Conservation (phyloP, 257 asterid species). For the Linderniella brevidens region DNA sequence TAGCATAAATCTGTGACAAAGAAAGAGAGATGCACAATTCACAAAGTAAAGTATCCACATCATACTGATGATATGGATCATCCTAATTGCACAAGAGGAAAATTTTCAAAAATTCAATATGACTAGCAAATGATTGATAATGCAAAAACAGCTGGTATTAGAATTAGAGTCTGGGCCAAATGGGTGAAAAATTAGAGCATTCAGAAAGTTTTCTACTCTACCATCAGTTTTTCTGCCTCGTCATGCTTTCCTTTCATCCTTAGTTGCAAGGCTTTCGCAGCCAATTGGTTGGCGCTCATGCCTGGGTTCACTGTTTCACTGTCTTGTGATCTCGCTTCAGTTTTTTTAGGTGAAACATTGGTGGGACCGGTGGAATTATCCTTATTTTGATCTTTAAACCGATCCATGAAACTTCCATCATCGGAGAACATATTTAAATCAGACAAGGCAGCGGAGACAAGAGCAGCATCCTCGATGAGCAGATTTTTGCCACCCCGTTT, state of each 20-base stretch:
- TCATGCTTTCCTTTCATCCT: constrained; percentile 89
- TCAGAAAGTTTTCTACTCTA: constrained; percentile 30
- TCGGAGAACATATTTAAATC: constrained; percentile 50
- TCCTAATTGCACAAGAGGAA: too few relatives aligned
- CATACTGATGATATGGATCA: too few relatives aligned
- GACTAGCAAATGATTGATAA: too few relatives aligned
- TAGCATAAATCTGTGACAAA: background rate
- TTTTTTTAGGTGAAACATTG: constrained; percentile 13
- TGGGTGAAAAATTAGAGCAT: too few relatives aligned
- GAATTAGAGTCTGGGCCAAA: too few relatives aligned
- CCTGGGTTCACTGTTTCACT: constrained; percentile 20
- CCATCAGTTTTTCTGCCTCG: constrained; percentile 80
- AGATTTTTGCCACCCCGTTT: constrained; percentile 31
- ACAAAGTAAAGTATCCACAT: too few relatives aligned
- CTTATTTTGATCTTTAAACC: constrained; percentile 21
- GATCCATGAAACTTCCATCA: constrained; percentile 67
- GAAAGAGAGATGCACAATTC: too few relatives aligned
- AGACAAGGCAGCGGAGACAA: constrained; percentile 65
- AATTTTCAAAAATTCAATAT: too few relatives aligned
- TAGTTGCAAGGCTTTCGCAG: constrained; percentile 88
- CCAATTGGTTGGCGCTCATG: constrained; percentile 78
- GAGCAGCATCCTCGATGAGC: constrained; percentile 43
- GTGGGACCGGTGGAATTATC: constrained; percentile 15
- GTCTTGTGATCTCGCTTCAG: constrained; percentile 4
- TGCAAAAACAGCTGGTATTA: too few relatives aligned